These are phyloP conservation scores for Acer campestre DNA, from an alignment of 345 rosid species.

Conservation along the genomic window DNA sequence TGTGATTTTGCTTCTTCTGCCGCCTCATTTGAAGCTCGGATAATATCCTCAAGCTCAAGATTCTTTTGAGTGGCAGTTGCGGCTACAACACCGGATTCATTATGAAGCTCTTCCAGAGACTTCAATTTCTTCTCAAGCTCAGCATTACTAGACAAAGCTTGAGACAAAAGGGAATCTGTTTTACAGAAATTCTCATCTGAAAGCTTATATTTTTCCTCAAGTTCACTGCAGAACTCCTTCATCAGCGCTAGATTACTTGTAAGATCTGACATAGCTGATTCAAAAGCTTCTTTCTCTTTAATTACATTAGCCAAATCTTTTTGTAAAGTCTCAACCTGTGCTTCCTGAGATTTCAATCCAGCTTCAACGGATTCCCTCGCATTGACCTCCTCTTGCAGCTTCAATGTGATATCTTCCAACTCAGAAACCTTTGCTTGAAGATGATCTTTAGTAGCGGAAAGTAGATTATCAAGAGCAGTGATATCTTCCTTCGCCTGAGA, in stretches of 20 bases:
- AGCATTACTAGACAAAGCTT: slow-evolving; percentile 64
- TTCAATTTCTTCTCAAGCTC: slow-evolving; percentile 79
- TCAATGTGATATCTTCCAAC: slow-evolving; percentile 49
- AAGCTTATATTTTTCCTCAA: slow-evolving; percentile 65
- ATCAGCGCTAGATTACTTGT: slow-evolving; percentile 37
- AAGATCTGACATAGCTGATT: slow-evolving; percentile 54
- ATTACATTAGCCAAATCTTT: slow-evolving; percentile 36
- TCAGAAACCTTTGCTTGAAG: slow-evolving; percentile 59
- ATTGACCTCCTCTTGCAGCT: slow-evolving; percentile 56
- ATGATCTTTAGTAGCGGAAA: slow-evolving; percentile 51
- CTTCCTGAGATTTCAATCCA: slow-evolving; percentile 41
- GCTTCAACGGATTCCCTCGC: slow-evolving; percentile 48
- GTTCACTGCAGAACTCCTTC: slow-evolving; percentile 54
- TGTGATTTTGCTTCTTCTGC: slow-evolving; percentile 67
- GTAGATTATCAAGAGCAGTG: slow-evolving; percentile 50
- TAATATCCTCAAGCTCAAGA: slow-evolving; percentile 68
- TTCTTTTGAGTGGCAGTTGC: slow-evolving; percentile 69
- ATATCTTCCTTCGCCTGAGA: slow-evolving; percentile 61
- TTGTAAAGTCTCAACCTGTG: slow-evolving; percentile 30
- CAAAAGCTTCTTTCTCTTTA: slow-evolving; percentile 66
- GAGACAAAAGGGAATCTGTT: slow-evolving; percentile 68
- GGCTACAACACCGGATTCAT: slow-evolving; percentile 61
- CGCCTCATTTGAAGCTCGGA: slow-evolving; percentile 57
- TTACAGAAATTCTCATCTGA: slow-evolving; percentile 66
- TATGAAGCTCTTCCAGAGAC: slow-evolving; percentile 65